Conservation (phyloP, 768 basidiomycete genomes). For the Mycena rebaudengoi region DNA sequence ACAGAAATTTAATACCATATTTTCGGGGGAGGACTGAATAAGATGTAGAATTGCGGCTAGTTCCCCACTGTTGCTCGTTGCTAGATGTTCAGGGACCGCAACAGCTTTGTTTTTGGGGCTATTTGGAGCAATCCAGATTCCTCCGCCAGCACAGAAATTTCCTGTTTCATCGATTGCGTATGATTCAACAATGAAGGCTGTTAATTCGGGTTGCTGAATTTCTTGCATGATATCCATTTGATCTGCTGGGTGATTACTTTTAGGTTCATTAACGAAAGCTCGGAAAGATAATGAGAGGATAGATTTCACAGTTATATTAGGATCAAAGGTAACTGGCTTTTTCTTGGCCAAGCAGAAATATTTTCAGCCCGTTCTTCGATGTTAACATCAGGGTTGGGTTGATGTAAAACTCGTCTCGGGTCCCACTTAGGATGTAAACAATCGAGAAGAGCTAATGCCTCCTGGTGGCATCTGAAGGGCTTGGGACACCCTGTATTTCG, state of each 20-base stretch:
- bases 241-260: neutral
- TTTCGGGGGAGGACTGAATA: neutral
- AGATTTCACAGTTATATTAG: neutral
- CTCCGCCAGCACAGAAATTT: neutral
- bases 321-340: neutral
- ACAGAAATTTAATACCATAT: neutral
- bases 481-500: neutral
- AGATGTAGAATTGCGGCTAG: neutral
- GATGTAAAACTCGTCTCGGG: neutral
- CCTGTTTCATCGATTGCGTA: neutral
- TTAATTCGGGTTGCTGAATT: neutral
- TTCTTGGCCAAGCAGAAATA: too few species aligned
- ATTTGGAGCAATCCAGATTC: neutral
- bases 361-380: neutral
- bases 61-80: neutral
- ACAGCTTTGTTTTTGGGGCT: neutral
- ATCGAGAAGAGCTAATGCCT: neutral
- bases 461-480: neutral
- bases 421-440: neutral
- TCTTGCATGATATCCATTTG: neutral
- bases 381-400: neutral
- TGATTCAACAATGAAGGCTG: neutral
- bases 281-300: neutral
- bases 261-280: neutral
- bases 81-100: neutral